phyloP scores from a whole-genome alignment of 768 basidiomycete species.

The Termitomyces sp. region DNA sequence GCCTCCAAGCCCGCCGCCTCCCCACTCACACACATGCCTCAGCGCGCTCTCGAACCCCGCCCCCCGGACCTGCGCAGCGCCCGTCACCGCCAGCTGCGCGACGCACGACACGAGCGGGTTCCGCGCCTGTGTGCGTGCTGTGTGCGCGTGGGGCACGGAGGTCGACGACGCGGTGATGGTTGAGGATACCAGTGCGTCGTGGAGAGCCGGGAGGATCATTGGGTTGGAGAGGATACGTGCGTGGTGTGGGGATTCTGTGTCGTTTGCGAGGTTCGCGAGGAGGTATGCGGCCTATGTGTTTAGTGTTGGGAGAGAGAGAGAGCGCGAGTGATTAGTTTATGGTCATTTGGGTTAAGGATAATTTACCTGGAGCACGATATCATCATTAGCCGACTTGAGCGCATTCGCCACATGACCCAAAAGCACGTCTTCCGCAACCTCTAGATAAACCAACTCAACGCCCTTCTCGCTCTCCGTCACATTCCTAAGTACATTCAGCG shows the following conservation, averaged over 20 bases:
- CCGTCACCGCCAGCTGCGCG: conserved; percentile 44
- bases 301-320: too few species aligned
- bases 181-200: conserved; percentile 53
- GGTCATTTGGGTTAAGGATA: too few species aligned
- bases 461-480: conserved; percentile 51
- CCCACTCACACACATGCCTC: conserved; percentile 36
- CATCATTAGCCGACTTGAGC: conserved; percentile 46
- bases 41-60: conserved; percentile 38
- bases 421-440: conserved; percentile 42
- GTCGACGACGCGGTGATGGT: conserved; percentile 25
- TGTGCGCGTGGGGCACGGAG: background rate
- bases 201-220: conserved; percentile 47
- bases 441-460: conserved; percentile 51
- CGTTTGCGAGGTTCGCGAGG: conserved; percentile 69
- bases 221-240: conserved; percentile 46
- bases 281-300: conserved; percentile 43
- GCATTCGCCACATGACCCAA: conserved; percentile 41
- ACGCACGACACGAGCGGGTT: conserved; percentile 59
- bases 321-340: too few species aligned
- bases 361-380: conserved; percentile 54
- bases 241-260: conserved; percentile 38
- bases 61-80: conserved; percentile 27
- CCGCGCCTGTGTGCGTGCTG: conserved; percentile 34
- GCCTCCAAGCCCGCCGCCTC: conserved; percentile 19
- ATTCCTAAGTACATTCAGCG: conserved; percentile 60